These are phyloP conservation scores for Irpex sp. DNA, from an alignment of 1,284 basidiomycete species.

Conservation along the genomic window DNA sequence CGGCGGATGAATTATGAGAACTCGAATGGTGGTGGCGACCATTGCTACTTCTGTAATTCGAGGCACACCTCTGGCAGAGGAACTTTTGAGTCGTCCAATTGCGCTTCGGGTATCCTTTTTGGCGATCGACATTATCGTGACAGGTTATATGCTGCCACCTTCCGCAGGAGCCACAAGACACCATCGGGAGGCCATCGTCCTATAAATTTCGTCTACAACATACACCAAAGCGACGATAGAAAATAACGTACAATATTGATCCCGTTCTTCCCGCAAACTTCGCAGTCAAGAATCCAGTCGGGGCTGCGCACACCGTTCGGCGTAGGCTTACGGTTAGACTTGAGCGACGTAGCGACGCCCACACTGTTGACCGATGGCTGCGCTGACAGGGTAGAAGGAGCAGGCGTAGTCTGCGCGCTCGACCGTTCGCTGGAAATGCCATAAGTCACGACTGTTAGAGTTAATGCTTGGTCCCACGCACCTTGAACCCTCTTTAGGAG, in stretches of 20 bases:
- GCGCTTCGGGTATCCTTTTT: slow-evolving; percentile 53
- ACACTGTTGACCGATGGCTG: slow-evolving; percentile 17
- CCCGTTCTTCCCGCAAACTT: slow-evolving; percentile 70
- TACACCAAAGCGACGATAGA: not conserved
- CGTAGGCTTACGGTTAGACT: slow-evolving; percentile 28
- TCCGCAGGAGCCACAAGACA: slow-evolving; percentile 75
- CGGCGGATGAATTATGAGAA: not conserved
- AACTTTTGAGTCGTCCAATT: slow-evolving; percentile 74
- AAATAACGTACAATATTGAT: slow-evolving; percentile 56
- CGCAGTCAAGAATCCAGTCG: slow-evolving; percentile 82
- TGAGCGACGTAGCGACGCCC: slow-evolving; percentile 4
- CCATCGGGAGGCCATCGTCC: slow-evolving; percentile 75
- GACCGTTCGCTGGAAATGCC: not conserved
- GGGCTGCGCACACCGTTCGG: slow-evolving; percentile 44
- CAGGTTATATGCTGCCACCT: slow-evolving; percentile 85
- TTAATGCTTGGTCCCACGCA: slow-evolving; percentile 11
- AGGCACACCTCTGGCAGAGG: slow-evolving; percentile 47
- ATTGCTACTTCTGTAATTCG: slow-evolving; percentile 1
- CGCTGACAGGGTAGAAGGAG: not conserved
- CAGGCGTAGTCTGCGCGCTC: not conserved
- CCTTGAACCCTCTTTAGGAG: slow-evolving; percentile 11
- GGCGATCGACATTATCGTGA: slow-evolving; percentile 61
- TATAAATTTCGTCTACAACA: slow-evolving; percentile 23
- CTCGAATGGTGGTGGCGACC: not conserved
- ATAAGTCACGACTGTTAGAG: not conserved